phyloP scores from a whole-genome alignment of 2,329 filamentous ascomycete genomes.

The Colletotrichum camelliae region DNA sequence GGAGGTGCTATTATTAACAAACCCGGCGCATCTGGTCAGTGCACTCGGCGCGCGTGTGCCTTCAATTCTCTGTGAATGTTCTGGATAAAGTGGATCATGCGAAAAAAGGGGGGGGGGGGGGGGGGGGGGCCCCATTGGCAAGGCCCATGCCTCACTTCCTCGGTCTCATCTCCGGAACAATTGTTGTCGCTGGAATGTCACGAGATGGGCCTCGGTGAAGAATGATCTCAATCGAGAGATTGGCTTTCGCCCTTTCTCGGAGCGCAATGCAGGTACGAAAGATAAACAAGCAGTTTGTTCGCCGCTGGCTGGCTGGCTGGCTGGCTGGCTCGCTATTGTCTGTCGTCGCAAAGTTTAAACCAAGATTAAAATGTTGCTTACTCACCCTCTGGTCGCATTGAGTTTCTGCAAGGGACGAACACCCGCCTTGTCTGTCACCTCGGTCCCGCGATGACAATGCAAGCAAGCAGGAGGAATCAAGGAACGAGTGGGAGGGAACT shows the following conservation, averaged over 20 bases:
- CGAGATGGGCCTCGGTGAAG: neutral
- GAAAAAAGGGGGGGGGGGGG: neutral
- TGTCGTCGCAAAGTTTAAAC: neutral
- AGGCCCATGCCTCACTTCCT: neutral
- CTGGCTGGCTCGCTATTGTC: neutral
- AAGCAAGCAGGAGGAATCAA: neutral
- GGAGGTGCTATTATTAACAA: constrained; percentile 10
- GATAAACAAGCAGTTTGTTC: neutral
- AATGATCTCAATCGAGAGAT: neutral
- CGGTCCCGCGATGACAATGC: neutral
- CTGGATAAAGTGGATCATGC: neutral
- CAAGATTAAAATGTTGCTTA: neutral
- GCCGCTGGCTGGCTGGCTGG: neutral
- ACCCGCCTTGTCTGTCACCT: neutral
- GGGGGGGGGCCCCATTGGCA: neutral
- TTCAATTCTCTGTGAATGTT: neutral
- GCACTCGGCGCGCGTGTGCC: neutral
- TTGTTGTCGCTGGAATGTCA: neutral
- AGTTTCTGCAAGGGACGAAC: neutral
- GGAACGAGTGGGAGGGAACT: neutral
- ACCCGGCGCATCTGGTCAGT: neutral
- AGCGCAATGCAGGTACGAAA: neutral
- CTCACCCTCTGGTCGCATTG: neutral
- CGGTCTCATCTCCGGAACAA: neutral
- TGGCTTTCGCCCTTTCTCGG: neutral